These are phyloP conservation scores for Eucalyptus sp. DNA, from an alignment of 345 rosid genomes.

Conservation along the genomic window DNA sequence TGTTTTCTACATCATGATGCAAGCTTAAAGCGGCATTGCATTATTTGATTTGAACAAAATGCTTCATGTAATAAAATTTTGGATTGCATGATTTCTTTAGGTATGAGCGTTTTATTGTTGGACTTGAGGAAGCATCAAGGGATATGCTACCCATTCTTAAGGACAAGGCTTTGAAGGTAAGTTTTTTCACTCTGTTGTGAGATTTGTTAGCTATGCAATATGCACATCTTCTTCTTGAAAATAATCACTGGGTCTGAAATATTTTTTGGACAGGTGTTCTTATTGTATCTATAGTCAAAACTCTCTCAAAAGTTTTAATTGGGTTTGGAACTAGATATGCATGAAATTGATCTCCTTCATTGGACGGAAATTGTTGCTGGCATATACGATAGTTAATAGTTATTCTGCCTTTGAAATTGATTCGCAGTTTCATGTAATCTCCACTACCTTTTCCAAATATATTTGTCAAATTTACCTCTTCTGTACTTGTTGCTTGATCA, in stretches of 20 bases:
- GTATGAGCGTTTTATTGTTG: conserved; percentile 73
- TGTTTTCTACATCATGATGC: not conserved
- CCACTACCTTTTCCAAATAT: not conserved
- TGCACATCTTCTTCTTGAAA: not conserved
- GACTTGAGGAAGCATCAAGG: conserved; percentile 92
- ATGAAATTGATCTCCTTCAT: not conserved
- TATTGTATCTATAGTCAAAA: not conserved
- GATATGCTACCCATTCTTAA: conserved; percentile 78
- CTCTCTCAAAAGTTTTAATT: not conserved
- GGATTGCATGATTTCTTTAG: conserved; percentile 10
- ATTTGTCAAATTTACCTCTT: not conserved
- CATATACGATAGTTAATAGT: not conserved
- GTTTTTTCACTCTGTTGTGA: not conserved
- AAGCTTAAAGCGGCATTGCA: not conserved
- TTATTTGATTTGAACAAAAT: not conserved
- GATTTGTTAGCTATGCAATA: not conserved
- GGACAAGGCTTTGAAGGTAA: conserved; percentile 85
- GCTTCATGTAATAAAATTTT: too few species aligned
- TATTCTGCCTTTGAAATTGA: not conserved
- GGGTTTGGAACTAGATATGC: not conserved
- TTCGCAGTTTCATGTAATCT: not conserved
- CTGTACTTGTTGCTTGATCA: not conserved
- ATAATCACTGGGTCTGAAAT: not conserved
- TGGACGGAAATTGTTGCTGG: not conserved
- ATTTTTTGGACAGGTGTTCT: not conserved